Evolutionary conservation across 805 yeast genomes (phyloP).

Genomic region (Saitoella complicata): DNA sequence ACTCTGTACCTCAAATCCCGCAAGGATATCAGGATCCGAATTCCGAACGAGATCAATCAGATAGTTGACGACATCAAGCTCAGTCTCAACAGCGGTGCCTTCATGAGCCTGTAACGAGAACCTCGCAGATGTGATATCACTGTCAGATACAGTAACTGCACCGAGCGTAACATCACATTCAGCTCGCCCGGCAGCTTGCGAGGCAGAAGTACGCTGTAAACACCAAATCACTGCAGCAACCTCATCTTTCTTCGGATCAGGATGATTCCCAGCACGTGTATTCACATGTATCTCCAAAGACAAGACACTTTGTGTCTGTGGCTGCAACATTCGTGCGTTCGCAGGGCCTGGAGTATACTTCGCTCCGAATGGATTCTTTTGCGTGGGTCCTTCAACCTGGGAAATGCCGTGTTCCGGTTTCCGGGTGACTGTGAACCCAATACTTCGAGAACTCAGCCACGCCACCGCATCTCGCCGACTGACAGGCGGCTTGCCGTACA

Average conservation of each 20-base stretch:
- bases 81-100: constrained; percentile 33
- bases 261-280: constrained; percentile 31
- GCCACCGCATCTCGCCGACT: no score
- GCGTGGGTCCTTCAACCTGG: constrained; percentile 12
- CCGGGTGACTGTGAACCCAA: no score
- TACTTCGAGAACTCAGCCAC: no score
- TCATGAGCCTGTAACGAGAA: constrained; percentile 1
- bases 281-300: constrained; percentile 53
- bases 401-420: neutral
- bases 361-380: neutral
- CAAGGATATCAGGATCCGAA: constrained; percentile 73
- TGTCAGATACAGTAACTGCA: constrained; percentile 17
- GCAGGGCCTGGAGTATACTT: constrained; percentile 18
- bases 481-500: neutral
- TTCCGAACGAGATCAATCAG: constrained; percentile 39
- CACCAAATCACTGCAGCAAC: constrained; percentile 49
- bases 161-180: constrained; percentile 8
- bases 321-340: no score
- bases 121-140: constrained; percentile 4
- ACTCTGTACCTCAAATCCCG: constrained; percentile 71
- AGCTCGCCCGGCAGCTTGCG: constrained; percentile 1
- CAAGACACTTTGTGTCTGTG: constrained; percentile 33
- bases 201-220: constrained; percentile 14
- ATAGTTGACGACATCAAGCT: constrained; percentile 39
- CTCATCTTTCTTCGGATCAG: constrained; percentile 52